Evolutionary conservation across 495 filamentous ascomycete genomes (phyloP).

Genomic region (Achaetomiella virescens): DNA sequence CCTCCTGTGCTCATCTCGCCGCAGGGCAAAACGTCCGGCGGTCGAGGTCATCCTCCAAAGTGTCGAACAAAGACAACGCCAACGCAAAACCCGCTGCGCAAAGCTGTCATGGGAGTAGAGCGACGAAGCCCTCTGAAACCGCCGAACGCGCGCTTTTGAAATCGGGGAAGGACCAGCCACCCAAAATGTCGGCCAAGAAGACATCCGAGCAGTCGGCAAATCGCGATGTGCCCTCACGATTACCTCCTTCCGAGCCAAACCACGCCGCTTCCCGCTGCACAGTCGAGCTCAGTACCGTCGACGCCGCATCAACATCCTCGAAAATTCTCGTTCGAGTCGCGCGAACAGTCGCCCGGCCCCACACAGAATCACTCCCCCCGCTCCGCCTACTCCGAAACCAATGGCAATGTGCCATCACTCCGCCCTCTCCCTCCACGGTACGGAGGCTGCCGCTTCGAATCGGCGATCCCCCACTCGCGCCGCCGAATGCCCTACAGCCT

Average conservation of each 20-base stretch:
- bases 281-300: conserved; percentile 88
- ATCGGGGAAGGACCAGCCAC: conserved; percentile 39
- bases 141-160: conserved; percentile 52
- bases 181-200: conserved; percentile 47
- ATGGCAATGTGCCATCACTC: conserved; percentile 60
- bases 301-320: conserved; percentile 87
- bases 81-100: conserved; percentile 35
- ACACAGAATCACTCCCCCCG: conserved; percentile 75
- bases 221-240: conserved; percentile 29
- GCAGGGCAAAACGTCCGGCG: conserved; percentile 41
- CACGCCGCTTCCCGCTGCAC: conserved; percentile 40
- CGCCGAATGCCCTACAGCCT: conserved; percentile 87
- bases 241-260: conserved; percentile 31
- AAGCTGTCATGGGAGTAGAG: conserved; percentile 56
- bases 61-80: conserved; percentile 43
- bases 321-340: conserved; percentile 73
- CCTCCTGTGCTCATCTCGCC: conserved; percentile 42
- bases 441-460: conserved; percentile 77
- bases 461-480: conserved; percentile 37
- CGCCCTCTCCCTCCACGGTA: conserved; percentile 46
- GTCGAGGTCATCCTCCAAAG: conserved; percentile 47
- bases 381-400: conserved; percentile 85
- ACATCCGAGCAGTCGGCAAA: conserved; percentile 22
- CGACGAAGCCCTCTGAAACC: conserved; percentile 41
- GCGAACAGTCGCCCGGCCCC: conserved; percentile 78